Evolutionary conservation across 2,329 filamentous ascomycete genomes (phyloP), one percentile per base, ranked within the genome.

Genomic region (Aureobasidium sp.): DNA sequence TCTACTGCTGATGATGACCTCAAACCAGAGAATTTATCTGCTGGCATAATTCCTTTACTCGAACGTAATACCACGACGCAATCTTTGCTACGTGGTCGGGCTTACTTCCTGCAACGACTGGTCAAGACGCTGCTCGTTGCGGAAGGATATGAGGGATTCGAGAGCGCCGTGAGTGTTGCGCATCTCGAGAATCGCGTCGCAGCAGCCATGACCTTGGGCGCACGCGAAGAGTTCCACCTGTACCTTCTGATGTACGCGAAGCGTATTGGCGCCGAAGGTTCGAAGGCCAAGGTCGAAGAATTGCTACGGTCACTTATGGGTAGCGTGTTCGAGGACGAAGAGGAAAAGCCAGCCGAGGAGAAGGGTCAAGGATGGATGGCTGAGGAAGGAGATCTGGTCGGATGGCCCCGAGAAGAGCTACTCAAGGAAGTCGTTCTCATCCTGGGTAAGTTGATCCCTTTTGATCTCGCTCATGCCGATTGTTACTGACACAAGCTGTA

Each of bases 201-300:
- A 2, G 95, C 91, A 4, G 90, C 94, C 0, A 77, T 95, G 71
- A 88, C 90, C 64, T 79, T 99, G 0, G 90, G 88, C 3, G 88
- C 94, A 0, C 88, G 86, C 68, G 92, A 97, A 63, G 94, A 99
- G 73, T 99, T 97, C 77, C 86, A 91, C 62, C 80, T 96, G 1
- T 97, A 97, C 70, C 79, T 99, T n/a, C 88, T 91, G 70, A 97
- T 97, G 91, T 99, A 99, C 70, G 93, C 92, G 3, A 97, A 97
- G 77, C 87, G 94, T 0, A 84, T 99, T 6, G 94, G 94, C 1
- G 91, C 91, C 0, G 95, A 99, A 74, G 91, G 91, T 0, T 78
- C 93, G 57, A 86, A 88, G 67, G 82, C 85, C 62, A 99, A 99
- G 77, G 91, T 97, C 2, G 93, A 97, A 72, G 95, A 99, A 77